Conservation (phyloP, 371 early-diverging fungal genomes). For the Lichtheimia corymbifera region DNA sequence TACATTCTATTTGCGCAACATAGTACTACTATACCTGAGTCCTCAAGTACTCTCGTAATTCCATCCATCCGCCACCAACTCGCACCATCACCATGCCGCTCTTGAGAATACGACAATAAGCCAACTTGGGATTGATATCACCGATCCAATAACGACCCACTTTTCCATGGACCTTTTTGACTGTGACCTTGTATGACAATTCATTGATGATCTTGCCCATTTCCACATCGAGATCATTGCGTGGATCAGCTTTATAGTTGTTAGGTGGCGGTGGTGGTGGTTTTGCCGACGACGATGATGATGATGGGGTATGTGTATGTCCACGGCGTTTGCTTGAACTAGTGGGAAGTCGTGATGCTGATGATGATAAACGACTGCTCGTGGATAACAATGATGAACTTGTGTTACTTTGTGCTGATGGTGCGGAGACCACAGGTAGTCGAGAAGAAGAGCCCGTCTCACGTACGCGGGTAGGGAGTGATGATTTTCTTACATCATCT, state of each 20-base stretch:
- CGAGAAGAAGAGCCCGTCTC: constrained; percentile 20
- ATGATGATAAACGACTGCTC: constrained; percentile 13
- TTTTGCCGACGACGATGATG: not conserved
- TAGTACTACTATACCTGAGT: too few relatives aligned
- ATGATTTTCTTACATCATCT: constrained; percentile 30
- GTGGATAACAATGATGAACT: constrained; percentile 8
- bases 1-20: constrained; percentile 9
- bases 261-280: constrained; percentile 29
- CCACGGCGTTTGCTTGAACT: not conserved
- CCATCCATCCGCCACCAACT: constrained; percentile 81
- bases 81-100: constrained; percentile 77
- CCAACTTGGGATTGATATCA: constrained; percentile 66
- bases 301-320: constrained; percentile 12
- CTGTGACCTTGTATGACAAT: constrained; percentile 40
- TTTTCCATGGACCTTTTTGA: constrained; percentile 62
- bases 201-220: constrained; percentile 72
- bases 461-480: constrained; percentile 38
- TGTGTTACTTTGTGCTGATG: constrained; percentile 11
- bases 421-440: not conserved
- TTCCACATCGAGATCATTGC: constrained; percentile 69
- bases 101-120: constrained; percentile 69
- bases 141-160: constrained; percentile 76
- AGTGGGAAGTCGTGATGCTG: constrained; percentile 15
- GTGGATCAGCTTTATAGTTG: constrained; percentile 61
- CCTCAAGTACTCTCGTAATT: constrained; percentile 54